A percentile compares a stretch with the other conserved stretches of the same genome.
These are phyloP conservation scores for Podospora appendiculata DNA, from an alignment of 495 filamentous ascomycete genomes.

Conservation along the genomic window DNA sequence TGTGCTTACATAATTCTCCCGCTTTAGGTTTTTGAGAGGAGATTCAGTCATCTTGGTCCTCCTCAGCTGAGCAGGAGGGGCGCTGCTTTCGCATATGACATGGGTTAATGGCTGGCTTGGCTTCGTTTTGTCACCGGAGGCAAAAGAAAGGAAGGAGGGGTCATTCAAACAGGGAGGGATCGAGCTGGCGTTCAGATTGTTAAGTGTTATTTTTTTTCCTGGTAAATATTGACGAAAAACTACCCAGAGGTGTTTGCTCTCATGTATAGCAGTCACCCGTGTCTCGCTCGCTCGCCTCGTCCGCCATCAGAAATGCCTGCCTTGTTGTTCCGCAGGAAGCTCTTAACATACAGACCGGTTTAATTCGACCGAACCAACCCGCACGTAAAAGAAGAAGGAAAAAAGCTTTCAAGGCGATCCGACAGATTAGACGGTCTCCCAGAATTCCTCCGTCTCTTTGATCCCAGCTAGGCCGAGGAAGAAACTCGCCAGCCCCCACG, in stretches of 20 bases:
- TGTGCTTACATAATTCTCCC: conserved; percentile 11
- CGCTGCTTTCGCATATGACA: not conserved
- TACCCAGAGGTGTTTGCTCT: not conserved
- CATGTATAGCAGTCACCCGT: conserved; percentile 12
- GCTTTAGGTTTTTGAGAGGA: conserved; percentile 76
- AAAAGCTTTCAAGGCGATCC: too few relatives aligned
- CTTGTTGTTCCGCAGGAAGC: too few relatives aligned
- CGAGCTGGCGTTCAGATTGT: not conserved
- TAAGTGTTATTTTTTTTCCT: not conserved
- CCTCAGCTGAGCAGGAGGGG: conserved; percentile 51
- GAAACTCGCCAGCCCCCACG: conserved; percentile 75
- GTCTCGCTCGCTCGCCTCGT: conserved; percentile 50
- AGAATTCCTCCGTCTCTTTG: conserved; percentile 17
- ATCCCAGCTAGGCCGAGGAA: conserved; percentile 62
- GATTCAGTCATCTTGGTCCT: conserved; percentile 92
- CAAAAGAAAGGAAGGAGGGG: not conserved
- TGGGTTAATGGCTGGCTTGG: not conserved
- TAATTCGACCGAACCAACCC: too few relatives aligned
- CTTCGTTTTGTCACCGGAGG: not conserved
- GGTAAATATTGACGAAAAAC: not conserved
- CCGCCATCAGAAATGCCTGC: not conserved
- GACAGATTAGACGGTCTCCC: conserved; percentile 24
- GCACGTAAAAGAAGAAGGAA: not conserved
- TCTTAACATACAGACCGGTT: too few relatives aligned
- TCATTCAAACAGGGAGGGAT: not conserved